Evolutionary conservation across 805 yeast genomes (phyloP), one percentile per base, ranked within the genome.

Genomic region (Scheffersomyces amazonensis): DNA sequence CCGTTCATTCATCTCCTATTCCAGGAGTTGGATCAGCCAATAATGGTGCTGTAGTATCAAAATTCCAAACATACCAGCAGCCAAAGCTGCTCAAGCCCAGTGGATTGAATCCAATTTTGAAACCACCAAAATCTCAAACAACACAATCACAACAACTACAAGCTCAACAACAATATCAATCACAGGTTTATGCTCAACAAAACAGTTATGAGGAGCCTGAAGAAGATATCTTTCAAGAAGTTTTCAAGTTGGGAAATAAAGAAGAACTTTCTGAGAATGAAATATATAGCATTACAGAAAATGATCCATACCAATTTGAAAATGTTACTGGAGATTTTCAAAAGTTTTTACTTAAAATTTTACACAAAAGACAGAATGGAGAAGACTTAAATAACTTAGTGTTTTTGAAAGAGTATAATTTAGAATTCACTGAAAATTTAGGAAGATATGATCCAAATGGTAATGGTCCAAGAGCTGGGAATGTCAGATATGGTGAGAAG

Each of bases 401-500:
- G 2, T 41, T 36, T 25, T 24, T 44, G 11, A 41, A 40, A 31
- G 48, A 44, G 31, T 44, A 36, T 30, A 34, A 36, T 23, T 31
- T 35, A 7, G 43, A 41, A 8, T 41, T 39, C 18, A 36, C 48
- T 8, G 15, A 24, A 6, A 27, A 44, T 27, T 29, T 44, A 22
- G 34, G 46, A 2, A 24, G 36, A 25, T 31, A 28, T 31, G 46
- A 39, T 34, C 28, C 30, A 15, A 16, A 22, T 21, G 20, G 27
- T 5, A 16, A 21, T 18, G 32, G 17, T n/a, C 16, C 32, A 4
- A 17, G 15, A 6, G 7, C 13, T 4, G 11, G 15, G 4, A 36
- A 37, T 31, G 34, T 27, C 7, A 31, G 37, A 21, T 24, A 31
- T 34, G 51, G 51, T 34, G 73, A 67, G 42, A 52, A 55, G 31